These are phyloP conservation scores for Cystobasidium sp. DNA, from an alignment of 1,284 basidiomycete species.

Conservation along the genomic window DNA sequence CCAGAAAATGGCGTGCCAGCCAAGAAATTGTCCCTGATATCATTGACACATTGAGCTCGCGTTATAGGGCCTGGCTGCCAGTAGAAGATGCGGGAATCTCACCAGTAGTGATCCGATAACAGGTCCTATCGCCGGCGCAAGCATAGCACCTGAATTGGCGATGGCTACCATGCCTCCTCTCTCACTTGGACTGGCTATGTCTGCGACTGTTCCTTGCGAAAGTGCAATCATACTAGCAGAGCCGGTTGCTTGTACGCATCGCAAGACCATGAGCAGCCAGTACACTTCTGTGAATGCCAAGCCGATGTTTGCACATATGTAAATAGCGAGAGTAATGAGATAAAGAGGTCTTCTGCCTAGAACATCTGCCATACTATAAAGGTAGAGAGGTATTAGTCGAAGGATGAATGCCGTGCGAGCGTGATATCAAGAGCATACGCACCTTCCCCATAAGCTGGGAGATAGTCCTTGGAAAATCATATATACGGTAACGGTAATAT, in stretches of 20 bases:
- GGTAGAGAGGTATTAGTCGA: neutral
- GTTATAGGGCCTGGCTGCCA: conserved; percentile 15
- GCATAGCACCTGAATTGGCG: conserved; percentile 45
- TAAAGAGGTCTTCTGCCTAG: conserved; percentile 65
- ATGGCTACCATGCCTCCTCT: conserved; percentile 47
- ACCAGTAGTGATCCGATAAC: conserved; percentile 50
- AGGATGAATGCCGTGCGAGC: neutral
- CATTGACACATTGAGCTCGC: neutral
- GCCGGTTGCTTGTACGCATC: conserved; percentile 67
- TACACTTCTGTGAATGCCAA: conserved; percentile 67
- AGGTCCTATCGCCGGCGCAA: conserved; percentile 48
- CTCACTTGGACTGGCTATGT: conserved; percentile 47
- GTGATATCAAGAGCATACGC: neutral
- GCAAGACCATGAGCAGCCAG: conserved; percentile 67
- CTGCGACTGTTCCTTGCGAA: conserved; percentile 49
- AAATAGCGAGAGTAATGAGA: conserved; percentile 63
- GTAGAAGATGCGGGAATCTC: no score
- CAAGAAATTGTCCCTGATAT: conserved; percentile 55
- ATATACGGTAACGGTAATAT: conserved; percentile 62
- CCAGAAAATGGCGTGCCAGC: conserved; percentile 69
- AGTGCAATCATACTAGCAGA: conserved; percentile 57
- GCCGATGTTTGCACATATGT: conserved; percentile 61
- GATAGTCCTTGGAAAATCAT: conserved; percentile 64
- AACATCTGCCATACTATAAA: conserved; percentile 64
- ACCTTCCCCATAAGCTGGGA: conserved; percentile 47